phyloP scores from a whole-genome alignment of 176 grass and related monocot genomes.

The Ensete glaucum region DNA sequence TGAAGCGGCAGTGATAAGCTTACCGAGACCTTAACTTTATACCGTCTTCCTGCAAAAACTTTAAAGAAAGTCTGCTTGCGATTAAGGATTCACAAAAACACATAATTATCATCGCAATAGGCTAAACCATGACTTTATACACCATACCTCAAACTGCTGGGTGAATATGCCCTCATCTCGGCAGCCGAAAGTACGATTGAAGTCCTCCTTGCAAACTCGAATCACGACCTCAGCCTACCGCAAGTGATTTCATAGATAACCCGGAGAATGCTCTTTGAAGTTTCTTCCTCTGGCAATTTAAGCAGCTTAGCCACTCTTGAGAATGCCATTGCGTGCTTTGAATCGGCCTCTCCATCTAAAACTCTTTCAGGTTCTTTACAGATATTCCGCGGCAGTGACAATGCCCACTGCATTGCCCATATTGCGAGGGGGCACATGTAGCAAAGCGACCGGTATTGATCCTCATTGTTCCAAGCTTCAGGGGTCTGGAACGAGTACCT shows the following conservation, averaged over 20 bases:
- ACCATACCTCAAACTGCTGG: not conserved
- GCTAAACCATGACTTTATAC: not conserved
- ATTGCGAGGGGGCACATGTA: slow-evolving; percentile 93
- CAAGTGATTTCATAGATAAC: slow-evolving; percentile 72
- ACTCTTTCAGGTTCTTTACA: slow-evolving; percentile 9
- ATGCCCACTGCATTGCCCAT: slow-evolving; percentile 93
- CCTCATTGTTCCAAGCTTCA: slow-evolving; percentile 93
- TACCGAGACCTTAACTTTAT: no score
- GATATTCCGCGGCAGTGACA: slow-evolving; percentile 54
- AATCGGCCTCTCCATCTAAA: not conserved
- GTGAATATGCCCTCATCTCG: not conserved
- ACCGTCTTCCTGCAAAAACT: no score
- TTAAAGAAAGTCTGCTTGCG: no score
- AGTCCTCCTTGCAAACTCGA: not conserved
- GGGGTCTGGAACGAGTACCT: slow-evolving; percentile 94
- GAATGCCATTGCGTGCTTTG: slow-evolving; percentile 46
- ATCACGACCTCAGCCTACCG: slow-evolving; percentile 44
- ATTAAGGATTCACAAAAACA: no score
- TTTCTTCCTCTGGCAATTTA: slow-evolving; percentile 55
- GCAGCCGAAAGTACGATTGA: no score
- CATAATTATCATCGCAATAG: no score
- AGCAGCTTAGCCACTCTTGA: slow-evolving; percentile 64
- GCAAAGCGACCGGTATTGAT: slow-evolving; percentile 70
- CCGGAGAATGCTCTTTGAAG: slow-evolving; percentile 43
- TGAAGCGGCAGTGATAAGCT: no score